Evolutionary conservation across 805 yeast genomes (phyloP).

Genomic region (Wickerhamiella alocasiicola): DNA sequence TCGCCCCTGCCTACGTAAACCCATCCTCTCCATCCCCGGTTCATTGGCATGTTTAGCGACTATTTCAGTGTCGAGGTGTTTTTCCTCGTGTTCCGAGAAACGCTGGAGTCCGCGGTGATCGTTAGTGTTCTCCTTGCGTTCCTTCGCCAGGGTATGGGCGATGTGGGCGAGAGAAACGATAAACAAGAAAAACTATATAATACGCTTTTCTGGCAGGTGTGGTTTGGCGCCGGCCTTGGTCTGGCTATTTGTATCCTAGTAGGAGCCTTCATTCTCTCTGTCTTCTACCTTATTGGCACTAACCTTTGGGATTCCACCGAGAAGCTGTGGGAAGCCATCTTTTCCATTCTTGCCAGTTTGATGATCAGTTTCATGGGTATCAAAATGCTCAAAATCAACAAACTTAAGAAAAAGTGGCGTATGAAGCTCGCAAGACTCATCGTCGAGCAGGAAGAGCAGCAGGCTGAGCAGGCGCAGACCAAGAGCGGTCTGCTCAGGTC

Average conservation of each 20-base stretch:
- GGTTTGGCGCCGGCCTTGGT: constrained; percentile 72
- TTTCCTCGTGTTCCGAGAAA: constrained; percentile 82
- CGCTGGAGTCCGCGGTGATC: constrained; percentile 76
- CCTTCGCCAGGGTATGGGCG: constrained; percentile 66
- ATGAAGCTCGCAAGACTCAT: constrained; percentile 38
- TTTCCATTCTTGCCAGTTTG: constrained; percentile 63
- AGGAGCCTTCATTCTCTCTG: constrained; percentile 56
- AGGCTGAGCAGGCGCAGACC: not conserved
- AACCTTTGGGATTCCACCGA: constrained; percentile 84
- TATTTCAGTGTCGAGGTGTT: constrained; percentile 61
- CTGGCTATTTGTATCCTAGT: constrained; percentile 53
- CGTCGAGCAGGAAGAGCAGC: constrained; percentile 20
- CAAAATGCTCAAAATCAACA: constrained; percentile 66
- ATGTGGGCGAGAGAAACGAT: constrained; percentile 10
- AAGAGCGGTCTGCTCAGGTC: not conserved
- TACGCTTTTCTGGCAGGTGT: constrained; percentile 52
- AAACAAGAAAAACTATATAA: constrained; percentile 27
- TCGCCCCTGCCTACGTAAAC: no score
- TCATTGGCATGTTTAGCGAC: constrained; percentile 17
- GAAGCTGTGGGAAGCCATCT: constrained; percentile 77
- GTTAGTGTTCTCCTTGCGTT: constrained; percentile 80
- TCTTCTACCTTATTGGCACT: constrained; percentile 65
- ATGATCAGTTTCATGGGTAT: constrained; percentile 81
- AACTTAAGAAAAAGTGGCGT: constrained; percentile 73
- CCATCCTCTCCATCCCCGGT: not conserved